These are phyloP conservation scores for Cercospora nicotianae DNA, from an alignment of 2,329 filamentous ascomycete species.

Conservation along the genomic window DNA sequence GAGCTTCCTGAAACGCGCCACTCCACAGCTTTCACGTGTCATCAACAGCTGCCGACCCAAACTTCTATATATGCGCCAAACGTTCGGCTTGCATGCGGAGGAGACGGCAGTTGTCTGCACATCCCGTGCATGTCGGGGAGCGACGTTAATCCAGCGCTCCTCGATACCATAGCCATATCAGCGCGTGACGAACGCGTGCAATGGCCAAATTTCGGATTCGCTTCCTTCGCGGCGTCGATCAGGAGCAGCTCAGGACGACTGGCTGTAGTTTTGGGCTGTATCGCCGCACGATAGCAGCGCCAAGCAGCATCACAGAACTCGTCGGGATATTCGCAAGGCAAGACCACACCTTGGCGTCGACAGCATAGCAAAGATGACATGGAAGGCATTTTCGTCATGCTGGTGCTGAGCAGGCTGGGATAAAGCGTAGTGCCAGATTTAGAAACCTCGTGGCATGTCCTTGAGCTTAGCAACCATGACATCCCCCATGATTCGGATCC, in stretches of 20 bases:
- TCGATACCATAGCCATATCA: neutral
- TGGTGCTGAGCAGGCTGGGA: neutral
- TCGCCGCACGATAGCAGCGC: neutral
- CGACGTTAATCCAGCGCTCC: neutral
- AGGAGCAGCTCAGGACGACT: constrained; percentile 1
- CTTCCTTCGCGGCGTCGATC: constrained; percentile 1
- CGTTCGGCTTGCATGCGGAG: neutral
- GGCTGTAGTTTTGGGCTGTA: neutral
- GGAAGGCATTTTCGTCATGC: neutral
- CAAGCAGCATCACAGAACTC: neutral
- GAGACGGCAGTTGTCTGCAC: neutral
- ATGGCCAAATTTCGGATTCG: constrained; percentile 13
- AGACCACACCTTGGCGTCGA: neutral
- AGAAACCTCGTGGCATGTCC: neutral
- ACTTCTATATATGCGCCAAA: neutral
- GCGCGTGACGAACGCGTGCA: neutral
- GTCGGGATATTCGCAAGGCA: neutral
- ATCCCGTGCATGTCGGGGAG: neutral
- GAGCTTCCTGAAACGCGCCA: constrained; percentile 10
- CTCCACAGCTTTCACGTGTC: constrained; percentile 5
- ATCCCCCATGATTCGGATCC: neutral
- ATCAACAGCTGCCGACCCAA: neutral
- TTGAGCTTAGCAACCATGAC: neutral
- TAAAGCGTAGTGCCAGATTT: neutral
- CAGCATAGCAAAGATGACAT: neutral